Evolutionary conservation across 1,284 basidiomycete species (phyloP), one percentile per base, ranked within the genome.

Genomic region (Leccinum pachyderme): DNA sequence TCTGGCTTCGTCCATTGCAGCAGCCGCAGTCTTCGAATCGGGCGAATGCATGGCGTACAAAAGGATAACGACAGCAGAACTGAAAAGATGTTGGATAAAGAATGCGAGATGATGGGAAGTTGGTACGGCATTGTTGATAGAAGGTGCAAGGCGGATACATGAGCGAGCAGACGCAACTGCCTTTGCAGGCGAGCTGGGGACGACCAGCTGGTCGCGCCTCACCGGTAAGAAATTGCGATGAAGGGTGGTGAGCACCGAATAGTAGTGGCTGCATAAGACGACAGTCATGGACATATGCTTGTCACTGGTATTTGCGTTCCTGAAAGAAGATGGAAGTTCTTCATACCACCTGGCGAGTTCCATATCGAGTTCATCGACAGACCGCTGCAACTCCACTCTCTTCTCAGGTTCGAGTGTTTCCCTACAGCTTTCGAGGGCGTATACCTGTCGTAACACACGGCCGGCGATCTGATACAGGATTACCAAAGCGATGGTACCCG

Each of bases 51-150:
- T 93, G 49, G 93, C 89, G 72, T 89, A 95, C 3, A 95, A 76
- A 35, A 95, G 75, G 46, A 94, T 84, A 64, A 95, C 92, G 55
- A 94, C 90, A 2, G 91, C 90, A 29, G 91, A 93, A 62, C 90
- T 93, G 77, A 94, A 95, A 18, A 95, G 80, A 64, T 93, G 91
- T 66, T 95, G 93, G 55, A 93, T 91, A 76, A 92, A 94, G 70
- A 95, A 92, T 2, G 92, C 91, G 35, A 95, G 80, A 69, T 94
- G 91, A 66, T 95, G 93, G 12, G 91, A 92, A 5, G 89, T 82
- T 4, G 93, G 91, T 1, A 95, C 88, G 47, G 90, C 84, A 62
- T 90, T 86, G 67, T 86, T 89, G 73, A 93, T 89, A 13, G 91
- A 90, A 39, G 91, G 86, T 2, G 92, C 92, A 49, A 95, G 81